These are phyloP conservation scores for Lagerstroemia fauriei DNA, from an alignment of 441 rosid genomes.

Conservation along the genomic window DNA sequence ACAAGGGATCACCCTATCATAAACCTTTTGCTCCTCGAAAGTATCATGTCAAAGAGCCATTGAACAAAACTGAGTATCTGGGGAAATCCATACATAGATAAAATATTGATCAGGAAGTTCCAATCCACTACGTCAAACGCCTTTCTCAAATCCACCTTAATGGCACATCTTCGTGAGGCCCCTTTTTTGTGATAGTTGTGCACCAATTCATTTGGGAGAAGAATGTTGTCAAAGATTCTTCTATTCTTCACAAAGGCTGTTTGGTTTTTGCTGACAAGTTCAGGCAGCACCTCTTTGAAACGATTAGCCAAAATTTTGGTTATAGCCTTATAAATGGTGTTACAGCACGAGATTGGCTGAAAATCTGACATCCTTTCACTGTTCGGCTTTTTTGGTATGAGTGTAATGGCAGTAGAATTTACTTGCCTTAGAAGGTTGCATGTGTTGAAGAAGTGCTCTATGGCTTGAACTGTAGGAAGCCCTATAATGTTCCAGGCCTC, in stretches of 20 bases:
- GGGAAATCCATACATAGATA: background rate
- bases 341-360: background rate
- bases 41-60: background rate
- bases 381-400: background rate
- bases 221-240: background rate
- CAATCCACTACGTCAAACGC: background rate
- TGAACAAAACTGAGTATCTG: background rate
- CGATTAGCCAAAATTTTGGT: background rate
- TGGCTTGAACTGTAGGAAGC: background rate
- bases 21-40: background rate
- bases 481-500: background rate
- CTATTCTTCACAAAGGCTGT: background rate
- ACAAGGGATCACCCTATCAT: background rate
- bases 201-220: slow-evolving; percentile 6
- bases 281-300: too few species aligned
- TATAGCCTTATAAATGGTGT: background rate
- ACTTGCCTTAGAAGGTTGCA: background rate
- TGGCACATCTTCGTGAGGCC: background rate
- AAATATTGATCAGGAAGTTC: too few species aligned
- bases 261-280: background rate
- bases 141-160: background rate
- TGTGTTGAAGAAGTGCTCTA: background rate
- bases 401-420: background rate
- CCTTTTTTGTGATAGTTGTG: background rate
- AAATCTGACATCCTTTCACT: background rate